phyloP scores from a whole-genome alignment of 257 asterid species.

The Jasminum sambac region DNA sequence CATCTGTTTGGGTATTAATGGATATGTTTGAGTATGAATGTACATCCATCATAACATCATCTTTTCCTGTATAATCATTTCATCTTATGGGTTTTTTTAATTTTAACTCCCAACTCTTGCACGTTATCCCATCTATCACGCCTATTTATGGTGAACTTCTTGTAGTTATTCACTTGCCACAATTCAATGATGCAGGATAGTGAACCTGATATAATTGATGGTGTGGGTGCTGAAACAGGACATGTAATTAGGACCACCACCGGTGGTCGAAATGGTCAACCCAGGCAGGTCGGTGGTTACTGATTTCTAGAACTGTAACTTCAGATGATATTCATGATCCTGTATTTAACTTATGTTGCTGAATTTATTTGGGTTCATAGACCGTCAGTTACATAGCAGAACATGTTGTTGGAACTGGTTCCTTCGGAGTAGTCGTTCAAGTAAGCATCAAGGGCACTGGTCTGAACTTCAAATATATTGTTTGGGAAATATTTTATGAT shows the following conservation, averaged over 20 bases:
- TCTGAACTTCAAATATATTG: slow-evolving; percentile 14
- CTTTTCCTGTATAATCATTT: background rate
- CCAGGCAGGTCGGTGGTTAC: slow-evolving; percentile 69
- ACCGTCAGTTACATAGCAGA: slow-evolving; percentile 89
- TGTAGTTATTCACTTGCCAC: slow-evolving; percentile 16
- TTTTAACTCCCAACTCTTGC: background rate
- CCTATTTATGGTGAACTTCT: slow-evolving; percentile 17
- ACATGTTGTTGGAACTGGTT: slow-evolving; percentile 97
- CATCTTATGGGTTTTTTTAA: background rate
- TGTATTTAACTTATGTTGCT: slow-evolving; percentile 14
- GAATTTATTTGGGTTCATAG: slow-evolving; percentile 48
- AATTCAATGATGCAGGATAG: slow-evolving; percentile 69
- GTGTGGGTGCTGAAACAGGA: slow-evolving; percentile 95
- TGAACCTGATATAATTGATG: slow-evolving; percentile 88
- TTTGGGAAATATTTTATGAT: slow-evolving; percentile 17
- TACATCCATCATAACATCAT: background rate
- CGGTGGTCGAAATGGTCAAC: slow-evolving; percentile 92
- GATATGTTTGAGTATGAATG: too few relatives aligned
- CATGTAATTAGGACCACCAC: slow-evolving; percentile 83
- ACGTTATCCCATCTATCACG: background rate
- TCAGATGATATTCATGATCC: slow-evolving; percentile 28
- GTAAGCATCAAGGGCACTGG: slow-evolving; percentile 44
- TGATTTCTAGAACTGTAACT: slow-evolving; percentile 24
- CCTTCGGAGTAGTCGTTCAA: slow-evolving; percentile 94
- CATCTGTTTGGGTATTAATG: too few relatives aligned